phyloP scores from a whole-genome alignment of 306 rosid genomes.

The Cicer yamashitae region DNA sequence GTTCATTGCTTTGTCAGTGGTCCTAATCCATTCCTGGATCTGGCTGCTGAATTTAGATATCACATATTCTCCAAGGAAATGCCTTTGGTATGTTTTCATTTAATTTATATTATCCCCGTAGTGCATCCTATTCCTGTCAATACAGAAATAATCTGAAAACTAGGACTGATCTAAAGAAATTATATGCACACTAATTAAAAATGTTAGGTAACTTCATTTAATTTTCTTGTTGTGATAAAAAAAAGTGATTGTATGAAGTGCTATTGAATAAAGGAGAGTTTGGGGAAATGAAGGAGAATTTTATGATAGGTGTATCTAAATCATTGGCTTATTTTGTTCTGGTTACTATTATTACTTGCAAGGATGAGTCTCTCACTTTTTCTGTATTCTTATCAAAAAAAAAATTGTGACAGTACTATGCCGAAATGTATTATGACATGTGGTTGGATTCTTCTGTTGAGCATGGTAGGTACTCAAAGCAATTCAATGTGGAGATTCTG shows the following conservation, averaged over 20 bases:
- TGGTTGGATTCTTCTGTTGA: slow-evolving; percentile 28
- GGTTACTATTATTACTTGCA: neutral
- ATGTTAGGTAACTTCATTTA: too few relatives aligned
- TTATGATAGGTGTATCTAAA: neutral
- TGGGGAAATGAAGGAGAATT: too few relatives aligned
- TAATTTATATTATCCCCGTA: neutral
- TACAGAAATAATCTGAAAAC: slow-evolving; percentile 24
- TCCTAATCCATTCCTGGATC: slow-evolving; percentile 72
- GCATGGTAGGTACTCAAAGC: slow-evolving; percentile 78
- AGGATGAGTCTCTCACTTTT: slow-evolving; percentile 12
- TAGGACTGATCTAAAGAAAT: neutral
- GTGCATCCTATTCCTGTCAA: slow-evolving; percentile 17
- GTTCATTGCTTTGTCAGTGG: slow-evolving; percentile 97
- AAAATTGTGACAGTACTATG: neutral
- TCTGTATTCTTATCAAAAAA: neutral
- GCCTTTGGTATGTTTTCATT: slow-evolving; percentile 74
- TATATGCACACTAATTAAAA: too few relatives aligned
- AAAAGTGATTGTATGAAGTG: too few relatives aligned
- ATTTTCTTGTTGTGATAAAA: too few relatives aligned
- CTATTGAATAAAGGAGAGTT: too few relatives aligned
- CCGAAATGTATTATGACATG: slow-evolving; percentile 10
- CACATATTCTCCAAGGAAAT: slow-evolving; percentile 95
- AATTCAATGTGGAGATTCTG: slow-evolving; percentile 79
- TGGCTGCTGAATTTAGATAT: slow-evolving; percentile 89
- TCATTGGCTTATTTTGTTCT: slow-evolving; percentile 7